Base-by-base conservation (phyloP, 2,329 filamentous ascomycete species). In the Hymenoscyphus scutula region DNA sequence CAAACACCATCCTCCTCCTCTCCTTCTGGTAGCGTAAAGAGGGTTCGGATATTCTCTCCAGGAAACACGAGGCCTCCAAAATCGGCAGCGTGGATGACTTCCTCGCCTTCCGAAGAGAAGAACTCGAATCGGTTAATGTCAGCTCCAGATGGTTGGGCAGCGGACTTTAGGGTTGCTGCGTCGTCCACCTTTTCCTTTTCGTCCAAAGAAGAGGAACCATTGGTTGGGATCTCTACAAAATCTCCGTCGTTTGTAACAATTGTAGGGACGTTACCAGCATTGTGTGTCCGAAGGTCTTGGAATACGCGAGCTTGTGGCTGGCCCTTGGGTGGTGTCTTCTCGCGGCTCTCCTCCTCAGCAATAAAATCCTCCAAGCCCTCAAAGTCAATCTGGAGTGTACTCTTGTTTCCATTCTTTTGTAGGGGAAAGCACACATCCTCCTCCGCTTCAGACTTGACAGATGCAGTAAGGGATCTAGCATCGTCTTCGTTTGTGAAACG, bases 321-420 rank as follows among this genome's bases (percentile, higher is more conserved):
- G 58, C 70, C 67, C 37, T 67, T 67, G n/a, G 71, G 70, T 29
- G 72, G 68, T 17, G 71, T 71, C 53, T 61, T 78, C 5, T 79
- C 78, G 13, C 79, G 80, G 71, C 80, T 76, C 70, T 85, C 83
- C 34, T 80, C 82, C 54, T 89, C 82, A 59, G 84, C 86, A 34
- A 98, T 90, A 70, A 97, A 98, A 69, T 92, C 91, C 75, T 99
- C 94, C 34, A 99, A 82, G 68, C 93, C 93, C 72, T 98, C 93
- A 70, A 94, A 98, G 75, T 98, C 93, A 69, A 92, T 92, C 64
- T 90, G 88, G 2, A 94, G 87, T 71, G 91, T 89, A 62, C 89
- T 87, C 73, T 92, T 89, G 65, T 90, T 87, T n/a, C 88, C 85
- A 25, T 78, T 77, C 59, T 78, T 76, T 63, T 90, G n/a, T 88